Conservation (phyloP, 73 alveolate genomes). For the Stentor roeselii region DNA sequence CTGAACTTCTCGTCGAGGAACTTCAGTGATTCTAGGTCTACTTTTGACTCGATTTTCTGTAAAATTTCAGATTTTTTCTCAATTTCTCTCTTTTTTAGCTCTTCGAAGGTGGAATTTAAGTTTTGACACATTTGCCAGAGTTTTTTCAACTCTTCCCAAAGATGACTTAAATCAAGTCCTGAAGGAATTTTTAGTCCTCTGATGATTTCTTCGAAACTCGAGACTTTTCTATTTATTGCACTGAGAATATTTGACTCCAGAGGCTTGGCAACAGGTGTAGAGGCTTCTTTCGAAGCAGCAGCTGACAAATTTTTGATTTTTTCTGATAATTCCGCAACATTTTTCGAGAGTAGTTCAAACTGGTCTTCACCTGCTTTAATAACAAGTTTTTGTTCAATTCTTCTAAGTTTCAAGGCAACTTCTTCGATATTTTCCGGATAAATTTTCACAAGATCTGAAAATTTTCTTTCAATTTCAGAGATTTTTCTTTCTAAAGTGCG, state of each 20-base stretch:
- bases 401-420: not conserved
- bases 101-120: not conserved
- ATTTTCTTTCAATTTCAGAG: not conserved
- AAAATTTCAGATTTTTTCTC: too few relatives aligned
- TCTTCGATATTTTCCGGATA: slow-evolving; percentile 10
- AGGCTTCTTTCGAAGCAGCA: not conserved
- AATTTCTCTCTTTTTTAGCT: not conserved
- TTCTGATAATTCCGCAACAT: not conserved
- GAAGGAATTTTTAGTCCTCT: not conserved
- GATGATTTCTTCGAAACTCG: not conserved
- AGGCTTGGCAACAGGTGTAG: not conserved
- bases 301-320: not conserved
- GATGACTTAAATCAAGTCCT: not conserved
- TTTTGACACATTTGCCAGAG: not conserved
- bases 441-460: not conserved
- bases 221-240: slow-evolving; percentile 9
- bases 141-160: not conserved
- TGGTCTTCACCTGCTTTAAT: not conserved
- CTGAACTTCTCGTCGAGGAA: slow-evolving; percentile 49
- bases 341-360: not conserved
- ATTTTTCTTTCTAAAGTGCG: not conserved
- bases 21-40: not conserved
- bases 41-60: not conserved
- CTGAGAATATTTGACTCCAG: not conserved
- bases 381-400: not conserved